Evolutionary conservation across 352 stramenopile genomes (phyloP).

Genomic region (Peronosclerospora sorghi): DNA sequence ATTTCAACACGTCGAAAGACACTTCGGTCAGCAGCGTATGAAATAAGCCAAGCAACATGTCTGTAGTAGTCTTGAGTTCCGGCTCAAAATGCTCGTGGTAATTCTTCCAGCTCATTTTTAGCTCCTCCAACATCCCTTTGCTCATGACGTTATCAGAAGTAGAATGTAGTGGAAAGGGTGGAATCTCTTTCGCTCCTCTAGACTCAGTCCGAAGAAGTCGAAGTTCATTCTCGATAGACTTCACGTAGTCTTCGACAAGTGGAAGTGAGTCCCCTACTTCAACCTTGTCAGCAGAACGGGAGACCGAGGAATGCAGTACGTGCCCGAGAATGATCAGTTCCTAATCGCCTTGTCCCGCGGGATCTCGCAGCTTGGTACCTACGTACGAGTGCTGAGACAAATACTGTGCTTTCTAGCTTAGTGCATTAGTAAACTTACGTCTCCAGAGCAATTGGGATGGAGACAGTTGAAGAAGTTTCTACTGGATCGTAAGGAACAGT

Average conservation of each 20-base stretch:
- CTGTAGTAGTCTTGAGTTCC: conserved; percentile 1
- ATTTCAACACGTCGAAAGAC: conserved; percentile 2
- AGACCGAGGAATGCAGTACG: conserved; percentile 15
- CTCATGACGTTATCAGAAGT: conserved; percentile 19
- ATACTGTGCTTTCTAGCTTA: conserved; percentile 10
- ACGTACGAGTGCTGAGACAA: conserved; percentile 6
- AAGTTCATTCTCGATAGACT: conserved; percentile 8
- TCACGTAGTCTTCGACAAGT: conserved; percentile 11
- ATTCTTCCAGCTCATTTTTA: conserved; percentile 30
- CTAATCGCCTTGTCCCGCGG: conserved; percentile 6
- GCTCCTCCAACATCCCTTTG: conserved; percentile 23
- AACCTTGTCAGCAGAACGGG: neutral
- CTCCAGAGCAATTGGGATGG: conserved; percentile 16
- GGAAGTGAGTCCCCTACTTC: conserved; percentile 3
- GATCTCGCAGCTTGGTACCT: conserved; percentile 8
- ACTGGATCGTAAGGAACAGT: neutral
- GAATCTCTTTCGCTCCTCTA: neutral
- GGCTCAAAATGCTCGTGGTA: conserved; percentile 17
- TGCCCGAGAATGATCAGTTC: conserved; percentile 7
- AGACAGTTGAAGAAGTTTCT: conserved; percentile 2
- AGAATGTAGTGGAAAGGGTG: conserved; percentile 14
- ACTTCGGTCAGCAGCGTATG: conserved; percentile 12
- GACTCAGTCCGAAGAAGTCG: conserved; percentile 2
- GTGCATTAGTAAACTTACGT: no score
- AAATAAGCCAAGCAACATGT: conserved; percentile 4